Evolutionary conservation across 2,329 filamentous ascomycete genomes (phyloP).

Genomic region (Scedosporium aurantiacum): DNA sequence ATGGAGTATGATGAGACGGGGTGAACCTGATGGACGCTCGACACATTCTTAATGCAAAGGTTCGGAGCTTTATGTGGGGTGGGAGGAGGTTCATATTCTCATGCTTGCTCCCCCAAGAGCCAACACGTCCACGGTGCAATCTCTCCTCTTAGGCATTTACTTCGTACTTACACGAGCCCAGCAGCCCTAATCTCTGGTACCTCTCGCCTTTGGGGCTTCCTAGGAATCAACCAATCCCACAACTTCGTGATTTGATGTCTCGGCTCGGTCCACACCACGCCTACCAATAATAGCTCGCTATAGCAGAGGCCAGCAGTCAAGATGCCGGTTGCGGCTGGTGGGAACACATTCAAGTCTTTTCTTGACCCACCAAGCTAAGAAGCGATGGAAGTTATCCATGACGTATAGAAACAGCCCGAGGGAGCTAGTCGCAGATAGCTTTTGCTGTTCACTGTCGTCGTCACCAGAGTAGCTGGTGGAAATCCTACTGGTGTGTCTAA

Average conservation of each 20-base stretch:
- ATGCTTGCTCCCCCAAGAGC: background rate
- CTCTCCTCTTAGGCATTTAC: background rate
- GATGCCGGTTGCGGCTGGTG: background rate
- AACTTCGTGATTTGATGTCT: background rate
- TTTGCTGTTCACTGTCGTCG: no score
- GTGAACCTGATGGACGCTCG: background rate
- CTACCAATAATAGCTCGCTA: background rate
- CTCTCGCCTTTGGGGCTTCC: background rate
- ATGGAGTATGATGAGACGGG: no score
- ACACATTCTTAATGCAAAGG: background rate
- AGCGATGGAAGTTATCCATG: no score
- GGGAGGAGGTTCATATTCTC: no score
- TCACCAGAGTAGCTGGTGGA: no score
- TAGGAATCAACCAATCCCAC: background rate
- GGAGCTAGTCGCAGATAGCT: no score
- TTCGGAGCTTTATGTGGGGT: background rate
- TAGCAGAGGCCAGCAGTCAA: background rate
- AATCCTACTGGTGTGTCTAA: no score
- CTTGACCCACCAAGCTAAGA: no score
- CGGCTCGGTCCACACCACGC: background rate
- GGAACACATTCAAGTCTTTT: background rate
- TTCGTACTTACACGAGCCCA: background rate
- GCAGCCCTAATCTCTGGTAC: background rate
- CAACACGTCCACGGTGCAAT: background rate
- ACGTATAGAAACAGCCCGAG: no score